These are phyloP conservation scores for Candida ortonii DNA, from an alignment of 805 yeast genomes.

Conservation along the genomic window DNA sequence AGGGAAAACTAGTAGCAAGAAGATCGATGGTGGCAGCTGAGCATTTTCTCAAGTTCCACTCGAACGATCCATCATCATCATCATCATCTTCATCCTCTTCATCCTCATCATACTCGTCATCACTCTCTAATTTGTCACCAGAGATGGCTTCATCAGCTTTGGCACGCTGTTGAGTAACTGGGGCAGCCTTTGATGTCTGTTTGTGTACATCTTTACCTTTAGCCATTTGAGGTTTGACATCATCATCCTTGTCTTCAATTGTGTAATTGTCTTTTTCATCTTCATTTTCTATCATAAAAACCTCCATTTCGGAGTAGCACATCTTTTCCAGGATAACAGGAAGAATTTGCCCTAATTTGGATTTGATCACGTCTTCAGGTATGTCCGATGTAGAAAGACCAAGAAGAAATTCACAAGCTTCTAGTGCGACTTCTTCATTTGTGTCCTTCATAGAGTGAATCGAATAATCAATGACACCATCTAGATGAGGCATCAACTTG, in stretches of 20 bases:
- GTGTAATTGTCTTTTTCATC: conserved; percentile 75
- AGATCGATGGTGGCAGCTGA: conserved; percentile 91
- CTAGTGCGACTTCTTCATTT: conserved; percentile 77
- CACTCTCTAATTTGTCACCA: conserved; percentile 25
- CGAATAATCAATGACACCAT: conserved; percentile 83
- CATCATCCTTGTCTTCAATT: conserved; percentile 81
- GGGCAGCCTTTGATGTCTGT: conserved; percentile 20
- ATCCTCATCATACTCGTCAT: conserved; percentile 51
- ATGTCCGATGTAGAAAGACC: conserved; percentile 64
- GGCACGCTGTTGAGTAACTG: conserved; percentile 10
- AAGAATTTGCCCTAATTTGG: conserved; percentile 60
- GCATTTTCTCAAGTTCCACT: conserved; percentile 92
- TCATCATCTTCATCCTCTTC: conserved; percentile 74
- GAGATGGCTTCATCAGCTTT: conserved; percentile 4
- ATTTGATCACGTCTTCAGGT: conserved; percentile 53
- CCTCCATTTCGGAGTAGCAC: conserved; percentile 85
- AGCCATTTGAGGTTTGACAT: conserved; percentile 78
- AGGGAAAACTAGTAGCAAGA: conserved; percentile 65
- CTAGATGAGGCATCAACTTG: conserved; percentile 71
- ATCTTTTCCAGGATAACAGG: conserved; percentile 77
- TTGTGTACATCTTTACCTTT: conserved; percentile 52
- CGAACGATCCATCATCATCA: conserved; percentile 62
- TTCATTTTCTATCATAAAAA: conserved; percentile 56
- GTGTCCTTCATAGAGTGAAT: conserved; percentile 67
- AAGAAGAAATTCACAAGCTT: conserved; percentile 89